phyloP scores from a whole-genome alignment of 129 eudicot genomes.

The Gnaphalium uliginosum region DNA sequence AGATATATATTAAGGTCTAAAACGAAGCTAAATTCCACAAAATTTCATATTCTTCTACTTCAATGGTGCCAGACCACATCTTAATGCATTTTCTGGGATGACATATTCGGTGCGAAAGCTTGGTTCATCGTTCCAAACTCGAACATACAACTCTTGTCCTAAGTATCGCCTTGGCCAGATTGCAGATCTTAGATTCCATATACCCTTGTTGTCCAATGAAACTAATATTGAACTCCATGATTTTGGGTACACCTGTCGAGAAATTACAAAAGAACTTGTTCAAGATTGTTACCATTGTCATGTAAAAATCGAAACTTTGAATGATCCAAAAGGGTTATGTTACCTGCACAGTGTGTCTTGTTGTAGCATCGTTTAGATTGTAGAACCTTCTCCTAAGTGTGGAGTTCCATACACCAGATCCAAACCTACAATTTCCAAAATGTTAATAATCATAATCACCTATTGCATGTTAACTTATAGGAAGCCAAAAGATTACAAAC shows the following conservation, averaged over 20 bases:
- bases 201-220: conserved; percentile 85
- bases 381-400: conserved; percentile 51
- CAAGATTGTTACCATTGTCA: background rate
- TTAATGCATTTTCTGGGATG: conserved; percentile 65
- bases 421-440: conserved; percentile 49
- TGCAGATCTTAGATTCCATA: conserved; percentile 90
- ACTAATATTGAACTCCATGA: conserved; percentile 78
- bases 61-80: conserved; percentile 59
- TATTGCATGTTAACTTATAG: background rate
- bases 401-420: conserved; percentile 64
- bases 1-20: conserved; percentile 10
- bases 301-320: background rate
- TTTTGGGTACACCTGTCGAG: conserved; percentile 64
- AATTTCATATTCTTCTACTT: conserved; percentile 19
- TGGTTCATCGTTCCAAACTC: conserved; percentile 57
- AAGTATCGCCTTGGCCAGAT: conserved; percentile 74
- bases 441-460: background rate
- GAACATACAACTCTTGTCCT: conserved; percentile 68
- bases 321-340: conserved; percentile 1
- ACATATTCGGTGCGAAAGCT: conserved; percentile 50
- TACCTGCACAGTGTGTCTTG: conserved; percentile 85
- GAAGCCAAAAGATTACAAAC: too few species aligned
- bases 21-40: conserved; percentile 13
- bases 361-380: conserved; percentile 67
- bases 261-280: background rate